phyloP scores from a whole-genome alignment of 164 flowering plant species.

The Sextonia rubra region DNA sequence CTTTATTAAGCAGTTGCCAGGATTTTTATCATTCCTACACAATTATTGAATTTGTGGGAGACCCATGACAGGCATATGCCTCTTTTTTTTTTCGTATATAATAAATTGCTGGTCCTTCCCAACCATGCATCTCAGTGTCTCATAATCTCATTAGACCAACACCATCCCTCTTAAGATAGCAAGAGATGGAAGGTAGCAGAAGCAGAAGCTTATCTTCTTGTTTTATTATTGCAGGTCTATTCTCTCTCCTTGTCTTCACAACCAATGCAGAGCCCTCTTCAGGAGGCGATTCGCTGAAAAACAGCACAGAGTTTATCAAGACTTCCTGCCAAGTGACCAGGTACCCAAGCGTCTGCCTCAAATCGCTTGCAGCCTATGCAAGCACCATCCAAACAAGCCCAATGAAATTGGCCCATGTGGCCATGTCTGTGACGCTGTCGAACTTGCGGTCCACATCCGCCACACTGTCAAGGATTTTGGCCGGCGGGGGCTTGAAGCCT shows the following conservation, averaged over 20 bases:
- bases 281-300: not conserved
- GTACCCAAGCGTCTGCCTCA: constrained; percentile 37
- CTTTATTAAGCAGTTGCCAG: too few relatives aligned
- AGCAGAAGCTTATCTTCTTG: not conserved
- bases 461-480: constrained; percentile 20
- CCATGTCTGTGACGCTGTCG: constrained; percentile 34
- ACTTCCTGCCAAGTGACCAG: constrained; percentile 34
- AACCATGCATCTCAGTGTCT: not conserved
- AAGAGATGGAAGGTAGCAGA: not conserved
- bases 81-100: too few relatives aligned
- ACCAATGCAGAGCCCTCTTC: not conserved
- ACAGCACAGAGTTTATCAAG: constrained; percentile 32
- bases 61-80: not conserved
- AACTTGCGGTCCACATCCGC: constrained; percentile 22
- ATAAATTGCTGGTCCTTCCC: not conserved
- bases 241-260: not conserved
- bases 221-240: not conserved
- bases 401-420: constrained; percentile 24
- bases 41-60: not conserved
- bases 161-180: not conserved
- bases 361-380: constrained; percentile 37
- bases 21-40: not conserved
- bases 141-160: too few relatives aligned
- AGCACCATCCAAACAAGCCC: constrained; percentile 30
- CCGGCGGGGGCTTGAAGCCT: constrained; percentile 12